phyloP scores from a whole-genome alignment of 345 rosid genomes.

The Lepidium didymum region DNA sequence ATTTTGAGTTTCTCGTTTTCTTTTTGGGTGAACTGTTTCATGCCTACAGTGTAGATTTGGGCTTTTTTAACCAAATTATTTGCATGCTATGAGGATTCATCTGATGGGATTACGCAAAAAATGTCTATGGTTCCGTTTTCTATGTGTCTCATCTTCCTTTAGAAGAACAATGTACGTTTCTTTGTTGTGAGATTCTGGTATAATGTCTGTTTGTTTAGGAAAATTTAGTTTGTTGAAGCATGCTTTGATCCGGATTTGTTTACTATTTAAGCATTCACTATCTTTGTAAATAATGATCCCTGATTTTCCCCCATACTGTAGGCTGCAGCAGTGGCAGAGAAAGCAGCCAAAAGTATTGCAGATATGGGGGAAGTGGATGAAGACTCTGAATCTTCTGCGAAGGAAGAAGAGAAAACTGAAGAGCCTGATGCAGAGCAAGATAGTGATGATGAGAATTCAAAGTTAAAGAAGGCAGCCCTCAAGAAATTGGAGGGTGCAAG shows the following conservation, averaged over 20 bases:
- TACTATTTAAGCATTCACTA: not conserved
- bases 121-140: not conserved
- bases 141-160: too few species aligned
- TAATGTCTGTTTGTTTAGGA: too few species aligned
- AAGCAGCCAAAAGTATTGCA: conserved; percentile 74
- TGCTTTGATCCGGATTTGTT: not conserved
- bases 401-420: conserved; percentile 44
- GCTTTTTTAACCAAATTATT: not conserved
- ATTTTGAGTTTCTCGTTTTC: not conserved
- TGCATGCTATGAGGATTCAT: not conserved
- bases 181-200: too few species aligned
- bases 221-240: not conserved
- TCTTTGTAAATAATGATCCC: not conserved
- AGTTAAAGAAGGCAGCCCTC: conserved; percentile 61
- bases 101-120: not conserved
- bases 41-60: not conserved
- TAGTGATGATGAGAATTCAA: conserved; percentile 53
- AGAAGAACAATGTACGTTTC: too few species aligned
- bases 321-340: conserved; percentile 84
- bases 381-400: conserved; percentile 48
- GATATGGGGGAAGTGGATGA: conserved; percentile 48
- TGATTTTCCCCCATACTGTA: conserved; percentile 28
- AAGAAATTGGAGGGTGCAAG: conserved; percentile 78
- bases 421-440: conserved; percentile 43
- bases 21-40: not conserved